A percentile compares a stretch with the other conserved stretches of the same genome.
Evolutionary conservation across 2,329 filamentous ascomycete species (phyloP).

Genomic region (Cercospora sp.): DNA sequence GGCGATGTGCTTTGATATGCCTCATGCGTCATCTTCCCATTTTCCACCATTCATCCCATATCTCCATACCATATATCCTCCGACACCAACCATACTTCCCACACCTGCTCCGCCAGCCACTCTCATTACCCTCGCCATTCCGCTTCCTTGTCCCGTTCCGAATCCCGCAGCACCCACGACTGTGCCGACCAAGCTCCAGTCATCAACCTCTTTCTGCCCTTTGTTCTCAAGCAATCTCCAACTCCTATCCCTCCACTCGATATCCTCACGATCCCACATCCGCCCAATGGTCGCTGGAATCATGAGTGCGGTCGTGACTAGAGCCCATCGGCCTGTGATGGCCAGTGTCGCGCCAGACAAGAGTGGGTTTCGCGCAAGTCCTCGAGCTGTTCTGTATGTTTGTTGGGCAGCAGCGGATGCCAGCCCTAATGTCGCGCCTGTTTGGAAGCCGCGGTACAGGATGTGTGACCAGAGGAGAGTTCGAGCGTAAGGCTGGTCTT

Average conservation of each 20-base stretch:
- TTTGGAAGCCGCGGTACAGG: constrained; percentile 56
- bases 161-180: constrained; percentile 20
- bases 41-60: constrained; percentile 51
- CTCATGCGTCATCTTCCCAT: constrained; percentile 9
- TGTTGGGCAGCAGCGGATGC: constrained; percentile 39
- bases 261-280: constrained; percentile 58
- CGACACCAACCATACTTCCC: constrained; percentile 53
- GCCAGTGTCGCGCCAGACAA: constrained; percentile 34
- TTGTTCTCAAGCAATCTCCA: constrained; percentile 62
- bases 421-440: constrained; percentile 52
- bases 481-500: constrained; percentile 60
- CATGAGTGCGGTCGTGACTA: constrained; percentile 49
- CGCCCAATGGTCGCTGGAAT: constrained; percentile 47
- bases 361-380: constrained; percentile 24
- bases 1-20: too few species aligned
- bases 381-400: constrained; percentile 27
- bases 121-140: constrained; percentile 26
- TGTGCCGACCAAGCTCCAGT: constrained; percentile 54
- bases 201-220: constrained; percentile 59
- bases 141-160: constrained; percentile 47
- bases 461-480: constrained; percentile 62
- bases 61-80: constrained; percentile 53
- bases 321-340: constrained; percentile 41
- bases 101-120: constrained; percentile 29
- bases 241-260: constrained; percentile 65